These are phyloP conservation scores for Septoria linicola DNA, from an alignment of 2,329 filamentous ascomycete genomes.

Conservation along the genomic window DNA sequence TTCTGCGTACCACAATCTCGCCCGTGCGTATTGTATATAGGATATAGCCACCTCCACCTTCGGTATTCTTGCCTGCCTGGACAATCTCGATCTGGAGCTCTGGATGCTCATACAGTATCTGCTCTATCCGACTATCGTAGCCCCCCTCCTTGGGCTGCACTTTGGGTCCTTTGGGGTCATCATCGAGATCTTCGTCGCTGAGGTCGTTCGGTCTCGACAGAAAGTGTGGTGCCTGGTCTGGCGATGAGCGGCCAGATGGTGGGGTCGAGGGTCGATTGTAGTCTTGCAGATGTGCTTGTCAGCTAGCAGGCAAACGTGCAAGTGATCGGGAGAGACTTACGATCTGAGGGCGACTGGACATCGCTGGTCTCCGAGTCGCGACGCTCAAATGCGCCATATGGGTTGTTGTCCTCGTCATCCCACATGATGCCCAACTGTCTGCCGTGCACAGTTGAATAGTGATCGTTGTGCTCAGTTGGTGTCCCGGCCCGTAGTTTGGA, in stretches of 20 bases:
- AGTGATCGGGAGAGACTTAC: conserved; percentile 22
- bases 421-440: conserved; percentile 64
- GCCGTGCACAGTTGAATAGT: background rate
- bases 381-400: conserved; percentile 90
- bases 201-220: conserved; percentile 54
- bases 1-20: conserved; percentile 87
- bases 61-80: conserved; percentile 90
- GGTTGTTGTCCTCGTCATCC: conserved; percentile 99
- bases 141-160: conserved; percentile 70
- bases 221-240: conserved; percentile 63
- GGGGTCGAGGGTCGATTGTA: conserved; percentile 63
- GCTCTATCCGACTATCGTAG: conserved; percentile 93
- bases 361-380: conserved; percentile 76
- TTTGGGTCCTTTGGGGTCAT: conserved; percentile 47
- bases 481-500: background rate
- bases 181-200: conserved; percentile 59
- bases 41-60: conserved; percentile 89
- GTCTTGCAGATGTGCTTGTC: conserved; percentile 38
- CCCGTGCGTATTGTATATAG: conserved; percentile 96
- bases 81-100: conserved; percentile 87
- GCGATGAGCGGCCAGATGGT: conserved; percentile 69
- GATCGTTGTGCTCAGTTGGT: background rate
- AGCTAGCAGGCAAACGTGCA: conserved; percentile 1
- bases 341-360: conserved; percentile 32
- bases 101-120: conserved; percentile 94